phyloP scores from a whole-genome alignment of 768 basidiomycete genomes.

The Rhodosporidiobolus sp. region DNA sequence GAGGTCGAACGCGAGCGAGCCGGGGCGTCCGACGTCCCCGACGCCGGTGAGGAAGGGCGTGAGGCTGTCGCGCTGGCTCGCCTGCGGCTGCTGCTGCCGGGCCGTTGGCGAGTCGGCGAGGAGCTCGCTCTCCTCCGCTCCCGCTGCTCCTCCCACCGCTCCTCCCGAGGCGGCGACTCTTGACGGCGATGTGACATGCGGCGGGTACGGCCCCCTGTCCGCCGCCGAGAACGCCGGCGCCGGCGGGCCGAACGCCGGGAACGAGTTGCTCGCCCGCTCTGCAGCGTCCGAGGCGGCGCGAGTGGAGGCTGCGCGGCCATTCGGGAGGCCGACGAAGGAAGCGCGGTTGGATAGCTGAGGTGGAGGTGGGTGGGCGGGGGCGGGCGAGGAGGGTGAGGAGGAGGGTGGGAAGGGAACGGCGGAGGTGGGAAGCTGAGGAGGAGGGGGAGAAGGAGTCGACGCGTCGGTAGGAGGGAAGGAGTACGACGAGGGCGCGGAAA shows the following conservation, averaged over 20 bases:
- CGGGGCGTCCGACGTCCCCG: neutral
- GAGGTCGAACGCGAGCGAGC: slow-evolving; percentile 1
- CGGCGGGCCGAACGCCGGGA: slow-evolving; percentile 17
- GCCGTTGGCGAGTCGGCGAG: neutral
- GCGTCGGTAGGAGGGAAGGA: neutral
- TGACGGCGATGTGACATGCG: neutral
- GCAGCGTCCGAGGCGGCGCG: neutral
- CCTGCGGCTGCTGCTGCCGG: neutral
- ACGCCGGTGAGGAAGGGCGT: neutral
- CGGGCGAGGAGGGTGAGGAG: neutral
- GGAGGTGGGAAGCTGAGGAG: neutral
- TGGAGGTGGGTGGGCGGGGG: no score
- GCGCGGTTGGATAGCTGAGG: neutral
- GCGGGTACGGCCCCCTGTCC: slow-evolving; percentile 31
- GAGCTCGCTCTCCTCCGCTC: neutral
- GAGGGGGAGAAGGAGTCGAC: neutral
- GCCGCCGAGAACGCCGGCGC: slow-evolving; percentile 13
- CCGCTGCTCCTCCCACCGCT: neutral
- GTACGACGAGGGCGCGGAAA: neutral
- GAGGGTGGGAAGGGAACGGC: neutral
- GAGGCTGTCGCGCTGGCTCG: neutral
- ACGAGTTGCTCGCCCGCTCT: neutral
- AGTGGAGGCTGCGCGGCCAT: neutral
- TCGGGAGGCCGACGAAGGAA: neutral
- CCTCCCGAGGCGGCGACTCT: neutral